Evolutionary conservation across 2,329 filamentous ascomycete species (phyloP).

Genomic region (Metarhizium robertsii): DNA sequence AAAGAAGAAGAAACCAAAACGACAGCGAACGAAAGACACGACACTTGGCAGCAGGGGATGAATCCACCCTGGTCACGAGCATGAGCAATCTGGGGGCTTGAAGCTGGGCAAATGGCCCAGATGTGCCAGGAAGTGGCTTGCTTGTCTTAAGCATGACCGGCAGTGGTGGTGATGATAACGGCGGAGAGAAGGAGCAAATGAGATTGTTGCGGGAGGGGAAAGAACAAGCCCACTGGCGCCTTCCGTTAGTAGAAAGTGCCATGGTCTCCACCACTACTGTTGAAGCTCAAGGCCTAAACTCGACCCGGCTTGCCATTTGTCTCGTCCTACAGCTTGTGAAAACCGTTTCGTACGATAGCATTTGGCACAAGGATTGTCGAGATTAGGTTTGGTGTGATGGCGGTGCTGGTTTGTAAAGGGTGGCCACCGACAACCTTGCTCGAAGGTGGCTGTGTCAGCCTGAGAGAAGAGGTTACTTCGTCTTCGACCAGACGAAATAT

Average conservation of each 20-base stretch:
- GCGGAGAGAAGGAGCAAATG: background rate
- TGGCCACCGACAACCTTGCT: no score
- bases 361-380: conserved; percentile 13
- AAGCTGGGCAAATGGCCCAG: background rate
- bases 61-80: background rate
- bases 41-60: background rate
- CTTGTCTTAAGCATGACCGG: background rate
- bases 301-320: no score
- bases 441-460: no score
- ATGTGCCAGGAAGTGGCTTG: background rate
- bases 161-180: conserved; percentile 1
- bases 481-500: no score
- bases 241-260: background rate
- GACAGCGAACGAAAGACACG: conserved; percentile 1
- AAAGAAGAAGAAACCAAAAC: background rate
- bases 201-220: background rate
- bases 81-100: background rate
- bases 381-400: conserved; percentile 17
- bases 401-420: background rate
- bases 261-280: background rate
- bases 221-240: background rate
- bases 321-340: no score
- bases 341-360: background rate
- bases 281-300: background rate
- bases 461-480: no score